Base-by-base conservation (phyloP, 352 stramenopile species). In the Pythium biforme region DNA sequence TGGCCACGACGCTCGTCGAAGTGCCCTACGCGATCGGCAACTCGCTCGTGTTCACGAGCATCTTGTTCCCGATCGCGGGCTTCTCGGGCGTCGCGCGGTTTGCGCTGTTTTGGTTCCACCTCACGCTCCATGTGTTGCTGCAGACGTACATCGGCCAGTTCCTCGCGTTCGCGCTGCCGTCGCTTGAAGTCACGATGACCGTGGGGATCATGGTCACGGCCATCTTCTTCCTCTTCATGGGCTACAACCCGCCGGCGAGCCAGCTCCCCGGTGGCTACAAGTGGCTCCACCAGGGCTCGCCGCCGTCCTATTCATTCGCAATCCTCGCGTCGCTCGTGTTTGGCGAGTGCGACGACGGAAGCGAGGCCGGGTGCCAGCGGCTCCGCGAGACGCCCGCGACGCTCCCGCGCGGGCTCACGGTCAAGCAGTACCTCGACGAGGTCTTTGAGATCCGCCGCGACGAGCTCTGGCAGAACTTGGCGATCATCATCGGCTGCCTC, bases 91-190 rank as follows among this genome's bases (percentile, higher is more conserved):
- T 52, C 23, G 39, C n/a, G 33, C 56, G 26, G 6, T 66, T 66
- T 43, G 79, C 86, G 48, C 89, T 86, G 50, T 91, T 80, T 50
- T 74, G 76, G 25, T 64, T 87, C 41, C 74, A 77, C 19, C 77
- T 88, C 40, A 69, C 64, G 23, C 25, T 94, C 47, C 87, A 68
- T 45, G 45, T 89, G 31, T 69, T 74, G 23, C 49, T 76, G 25
- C 74, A 75, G n/a, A 84, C 72, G 20, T 90, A 81, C 69, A 68
- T 88, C 11, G 78, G 75, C 15, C 80, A 96, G 63, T 86, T 86
- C 52, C 72, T 94, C 27, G 75, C 79, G 59, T 69, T 67, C 17
- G 51, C 55, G 4, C 20, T 84, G 22, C 74, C 77, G 4, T 64
- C 49, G 27, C 26, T 75, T 12, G 52, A 74, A 17, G 52, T 70